Evolutionary conservation across 108 stramenopile species (phyloP).

Genomic region (Discostella pseudostelligera): DNA sequence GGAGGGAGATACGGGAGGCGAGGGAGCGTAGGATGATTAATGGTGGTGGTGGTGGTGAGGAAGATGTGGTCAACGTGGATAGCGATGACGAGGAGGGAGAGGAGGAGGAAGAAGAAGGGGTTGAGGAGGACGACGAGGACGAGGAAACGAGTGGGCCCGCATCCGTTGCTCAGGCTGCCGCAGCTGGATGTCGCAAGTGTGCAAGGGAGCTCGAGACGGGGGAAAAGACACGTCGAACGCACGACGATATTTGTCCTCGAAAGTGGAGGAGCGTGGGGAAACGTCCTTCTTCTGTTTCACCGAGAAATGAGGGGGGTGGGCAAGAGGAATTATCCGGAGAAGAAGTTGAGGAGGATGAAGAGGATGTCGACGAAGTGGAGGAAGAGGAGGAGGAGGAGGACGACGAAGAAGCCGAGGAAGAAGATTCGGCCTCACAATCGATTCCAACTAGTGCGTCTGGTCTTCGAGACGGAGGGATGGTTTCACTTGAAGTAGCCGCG

Average conservation of each 20-base stretch:
- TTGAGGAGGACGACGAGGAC: not conserved
- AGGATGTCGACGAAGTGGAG: not conserved
- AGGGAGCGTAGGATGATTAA: conserved; percentile 3
- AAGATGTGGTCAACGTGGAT: conserved; percentile 3
- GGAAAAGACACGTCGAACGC: conserved; percentile 16
- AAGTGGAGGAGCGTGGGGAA: conserved; percentile 31
- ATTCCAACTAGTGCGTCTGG: not conserved
- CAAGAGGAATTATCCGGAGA: not conserved
- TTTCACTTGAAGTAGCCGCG: conserved; percentile 21
- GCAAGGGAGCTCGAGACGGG: conserved; percentile 23
- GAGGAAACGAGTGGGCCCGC: conserved; percentile 1
- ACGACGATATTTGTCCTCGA: conserved; percentile 22
- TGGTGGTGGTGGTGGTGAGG: conserved; percentile 2
- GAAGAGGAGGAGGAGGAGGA: not conserved
- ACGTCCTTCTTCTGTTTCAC: not conserved
- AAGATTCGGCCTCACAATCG: not conserved
- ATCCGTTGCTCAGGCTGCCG: conserved; percentile 11
- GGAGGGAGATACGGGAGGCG: conserved; percentile 30
- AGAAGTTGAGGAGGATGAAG: not conserved
- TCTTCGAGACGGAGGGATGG: conserved; percentile 9
- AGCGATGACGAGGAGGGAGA: conserved; percentile 4
- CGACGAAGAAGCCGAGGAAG: not conserved
- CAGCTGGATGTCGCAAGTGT: conserved; percentile 29
- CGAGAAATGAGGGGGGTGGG: not conserved
- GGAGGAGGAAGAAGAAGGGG: conserved; percentile 1